Base-by-base conservation (phyloP, 139 green algal genomes). In the Coccomyxa sp. region DNA sequence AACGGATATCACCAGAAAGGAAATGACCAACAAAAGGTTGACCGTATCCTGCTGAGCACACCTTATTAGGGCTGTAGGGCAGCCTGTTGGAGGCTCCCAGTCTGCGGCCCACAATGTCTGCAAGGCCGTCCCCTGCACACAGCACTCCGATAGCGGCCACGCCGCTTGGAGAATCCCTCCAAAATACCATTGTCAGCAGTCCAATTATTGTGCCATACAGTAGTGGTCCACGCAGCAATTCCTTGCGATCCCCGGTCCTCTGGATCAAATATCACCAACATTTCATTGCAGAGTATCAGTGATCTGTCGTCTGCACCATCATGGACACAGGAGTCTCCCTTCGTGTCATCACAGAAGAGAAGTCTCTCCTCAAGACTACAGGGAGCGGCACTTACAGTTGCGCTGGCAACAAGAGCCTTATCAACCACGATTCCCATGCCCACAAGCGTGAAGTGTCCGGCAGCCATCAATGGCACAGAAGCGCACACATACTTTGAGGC, bases 61-160 rank as follows among this genome's bases (percentile, higher is more conserved):
- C 82, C 83, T 89, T 89, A 32, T 57, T 11, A 0, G 11, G 58
- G 71, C 85, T 89, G 58, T 82, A 60, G 0, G 84, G 82, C 27
- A 90, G 84, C 59, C 31, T 79, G 51, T 76, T 67, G 0, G 27
- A 11, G 66, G 17, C 38, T 27, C 81, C 79, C 21, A 51, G 32
- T 30, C 80, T 68, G 10, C 79, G 51, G 21, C 88, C 88, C 71
- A 89, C 81, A 31, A 91, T 81, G 28, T 91, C 88, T 18, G 88
- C 88, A 67, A 91, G 67, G 12, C 88, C 88, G 28, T 91, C 88
- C 9, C 88, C 88, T 13, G 79, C 83, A 60, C 88, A 91, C 81
- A 91, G 83, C 23, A 81, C 67, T 3, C 79, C 67, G 14, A 91
- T 77, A 13, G 83, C 86, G 13, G 87, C 59, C 18, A 89, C 58